Evolutionary conservation across 352 stramenopile species (phyloP), one percentile per base, ranked within the genome.

Genomic region (Albugo laibachii): DNA sequence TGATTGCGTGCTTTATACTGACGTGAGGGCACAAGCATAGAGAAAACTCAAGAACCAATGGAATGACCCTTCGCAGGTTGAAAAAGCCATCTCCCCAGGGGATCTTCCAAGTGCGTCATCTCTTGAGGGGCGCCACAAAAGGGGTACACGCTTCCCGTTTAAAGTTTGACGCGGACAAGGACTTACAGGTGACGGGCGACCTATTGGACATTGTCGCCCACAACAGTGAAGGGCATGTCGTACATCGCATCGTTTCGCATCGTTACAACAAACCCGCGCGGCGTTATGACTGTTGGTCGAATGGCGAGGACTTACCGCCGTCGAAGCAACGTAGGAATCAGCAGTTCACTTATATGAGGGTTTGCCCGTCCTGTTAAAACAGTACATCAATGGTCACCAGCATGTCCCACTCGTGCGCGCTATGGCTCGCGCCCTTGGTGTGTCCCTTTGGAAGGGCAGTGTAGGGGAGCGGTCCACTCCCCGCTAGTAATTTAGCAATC

Each of bases 321-420:
- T 52, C 12, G 45, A 63, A 36, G 20, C 52, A 2, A 50, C 56
- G 1, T 59, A 54, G 56, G 48, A 63, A 41, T 46, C 43, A 12
- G 52, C 52, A 13, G 27, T 49, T 15, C 41, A 41, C n/a, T 11
- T 58, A 21, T 14, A 50, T 10, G 51, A n/a, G n/a, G n/a, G 58
- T 34, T 51, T 55, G 13, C 50, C 55, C 13, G 41, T 53, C 15
- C 35, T 60, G 5, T 53, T 57, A 35, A n/a, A 41, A 16, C n/a
- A n/a, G n/a, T n/a, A n/a, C n/a, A n/a, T n/a, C n/a, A n/a, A n/a
- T n/a, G n/a, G n/a, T n/a, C n/a, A n/a, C n/a, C n/a, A n/a, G n/a
- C n/a, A n/a, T n/a, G n/a, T n/a, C n/a, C n/a, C n/a, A n/a, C n/a
- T n/a, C n/a, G n/a, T n/a, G n/a, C n/a, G n/a, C n/a, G n/a, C n/a